Base-by-base conservation (phyloP, 176 grass and related monocot species). In the Zoysia japonica region DNA sequence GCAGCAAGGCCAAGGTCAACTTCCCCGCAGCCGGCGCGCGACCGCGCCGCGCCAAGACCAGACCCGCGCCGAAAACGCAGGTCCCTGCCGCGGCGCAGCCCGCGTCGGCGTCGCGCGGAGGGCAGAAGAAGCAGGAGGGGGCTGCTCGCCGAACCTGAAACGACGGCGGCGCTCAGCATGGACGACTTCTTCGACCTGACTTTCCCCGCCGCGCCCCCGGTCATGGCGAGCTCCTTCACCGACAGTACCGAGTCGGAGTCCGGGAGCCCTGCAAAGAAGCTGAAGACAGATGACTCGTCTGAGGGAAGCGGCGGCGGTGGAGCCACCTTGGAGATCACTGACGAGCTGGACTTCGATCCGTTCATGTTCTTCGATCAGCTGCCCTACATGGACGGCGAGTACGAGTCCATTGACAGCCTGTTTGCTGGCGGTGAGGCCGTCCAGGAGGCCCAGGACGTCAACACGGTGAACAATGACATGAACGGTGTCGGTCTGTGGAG, bases 1-100 rank as follows among this genome's bases (percentile, higher is more conserved):
- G 93, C 47, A 88, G 80, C 86, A 96, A 92, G 68, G 93, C 93
- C 72, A 96, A 96, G 80, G 71, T 96, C 47, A 96, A 96, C 74
- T 96, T 97, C 77, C 90, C 90, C 7, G 81, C 80, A 13, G 2
- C 70, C 52, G 0, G 9, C 2, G 38, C 79, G 12, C 84, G 43
- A 67, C 12, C 78, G 0, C 85, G 72, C 47, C 78, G 57, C 11
- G 71, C 50, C 61, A 81, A 14, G 45, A 56, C 19, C 1, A 40
- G 48, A 71, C 9, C 79, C 4, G 48, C 73, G 49, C 50, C 61
- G 37, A 78, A 74, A 51, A n/a, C 17, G 43, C 74, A 57, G 17
- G 19, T 4, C 68, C 53, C 62, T 17, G 16, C 40, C 0, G 63
- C 63, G 5, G 45, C 39, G 57, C 71, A 20, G 54, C 39, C 47